These are phyloP conservation scores for Eustoma russellianum DNA, from an alignment of 257 asterid genomes.

Conservation along the genomic window DNA sequence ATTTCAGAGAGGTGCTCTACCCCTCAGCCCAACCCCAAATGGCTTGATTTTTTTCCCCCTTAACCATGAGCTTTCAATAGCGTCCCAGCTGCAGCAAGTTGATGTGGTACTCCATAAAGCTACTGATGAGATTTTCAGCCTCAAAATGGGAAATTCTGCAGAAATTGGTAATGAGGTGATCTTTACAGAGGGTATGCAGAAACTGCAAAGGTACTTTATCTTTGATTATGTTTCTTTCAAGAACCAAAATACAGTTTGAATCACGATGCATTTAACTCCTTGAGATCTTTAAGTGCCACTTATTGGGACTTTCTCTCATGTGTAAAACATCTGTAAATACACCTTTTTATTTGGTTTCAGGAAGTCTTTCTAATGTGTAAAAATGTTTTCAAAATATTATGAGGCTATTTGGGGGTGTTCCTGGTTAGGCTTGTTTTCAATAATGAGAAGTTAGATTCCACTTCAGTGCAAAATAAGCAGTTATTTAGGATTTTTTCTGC, in stretches of 20 bases:
- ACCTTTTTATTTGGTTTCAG: too few relatives aligned
- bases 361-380: too few relatives aligned
- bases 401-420: too few relatives aligned
- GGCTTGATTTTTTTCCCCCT: slow-evolving; percentile 85
- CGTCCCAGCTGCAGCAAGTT: slow-evolving; percentile 68
- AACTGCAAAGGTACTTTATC: slow-evolving; percentile 53
- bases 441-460: too few relatives aligned
- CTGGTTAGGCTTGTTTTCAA: too few relatives aligned
- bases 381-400: too few relatives aligned
- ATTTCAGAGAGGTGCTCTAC: slow-evolving; percentile 97
- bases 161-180: slow-evolving; percentile 38
- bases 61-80: slow-evolving; percentile 49
- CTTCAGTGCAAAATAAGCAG: too few relatives aligned
- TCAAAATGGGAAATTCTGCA: slow-evolving; percentile 54
- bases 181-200: slow-evolving; percentile 60
- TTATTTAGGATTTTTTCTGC: too few relatives aligned
- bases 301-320: too few relatives aligned
- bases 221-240: background rate
- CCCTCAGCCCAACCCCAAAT: slow-evolving; percentile 58
- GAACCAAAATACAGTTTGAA: background rate
- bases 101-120: slow-evolving; percentile 89
- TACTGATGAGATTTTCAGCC: slow-evolving; percentile 82
- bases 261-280: background rate
- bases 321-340: too few relatives aligned
- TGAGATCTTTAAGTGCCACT: too few relatives aligned